Base-by-base conservation (phyloP, 2,329 filamentous ascomycete genomes). In the Byssothecium circinans region DNA sequence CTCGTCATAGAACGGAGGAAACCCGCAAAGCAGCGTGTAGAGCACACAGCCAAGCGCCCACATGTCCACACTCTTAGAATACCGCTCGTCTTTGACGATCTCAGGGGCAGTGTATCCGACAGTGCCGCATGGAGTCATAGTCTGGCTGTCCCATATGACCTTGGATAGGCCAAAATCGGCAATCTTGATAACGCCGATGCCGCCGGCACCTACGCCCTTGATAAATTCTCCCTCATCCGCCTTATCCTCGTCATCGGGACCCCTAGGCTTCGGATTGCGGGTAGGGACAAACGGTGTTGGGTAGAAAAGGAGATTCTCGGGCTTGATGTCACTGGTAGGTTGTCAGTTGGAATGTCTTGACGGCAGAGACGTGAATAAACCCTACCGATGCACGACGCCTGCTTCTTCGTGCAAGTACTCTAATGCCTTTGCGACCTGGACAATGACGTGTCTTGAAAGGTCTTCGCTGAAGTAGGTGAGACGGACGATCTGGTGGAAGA, bases 41-140 rank as follows among this genome's bases (percentile, higher is more conserved):
- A 99, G 79, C 10, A 99, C 94, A 69, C 94, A 99, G 12, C 94
- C 94, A 25, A 99, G 75, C 3, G 94, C 94, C 94, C 94, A 99
- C 94, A 99, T 99, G 67, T 99, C 94, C 37, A 99, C 94, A 42
- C 90, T 95, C 78, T 97, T 99, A 30, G 92, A 97, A 73, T 99
- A 99, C 18, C 91, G 85, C 74, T 99, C 94, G 73, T 99, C 94
- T 75, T 97, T 97, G 69, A 99, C 94, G 54, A 99, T 99, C 69
- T 99, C 94, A 7, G 94, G 94, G 3, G 94, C 94, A 3, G 94
- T 97, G 74, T 99, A 99, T 35, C 94, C 94, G 47, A 97, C 94
- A 0, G 94, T 99, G 48, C 94, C 94, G 70, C 94, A 99, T n/a
- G 94, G 94, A 2, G 94, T 99, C 89, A 96, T 97, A 8, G 94